Percentiles rank a stretch among this genome's conserved stretches.
Conservation (phyloP, 2,329 filamentous ascomycete species). For the Chrysoporthe puriensis region DNA sequence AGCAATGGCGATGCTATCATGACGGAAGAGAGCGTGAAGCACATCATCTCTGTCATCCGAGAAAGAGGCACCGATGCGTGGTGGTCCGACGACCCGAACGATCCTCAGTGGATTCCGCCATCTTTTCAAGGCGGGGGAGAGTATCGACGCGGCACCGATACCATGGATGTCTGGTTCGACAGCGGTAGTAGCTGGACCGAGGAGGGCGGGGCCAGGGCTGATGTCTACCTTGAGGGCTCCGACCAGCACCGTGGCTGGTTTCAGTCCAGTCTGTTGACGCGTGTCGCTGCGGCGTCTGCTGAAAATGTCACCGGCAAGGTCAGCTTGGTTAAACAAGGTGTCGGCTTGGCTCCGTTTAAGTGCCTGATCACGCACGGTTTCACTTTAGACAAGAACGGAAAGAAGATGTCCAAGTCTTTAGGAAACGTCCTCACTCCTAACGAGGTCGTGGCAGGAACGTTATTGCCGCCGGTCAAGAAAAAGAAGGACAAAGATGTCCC, state of each 20-base stretch:
- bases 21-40: slow-evolving; percentile 75
- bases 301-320: slow-evolving; percentile 36
- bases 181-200: slow-evolving; percentile 91
- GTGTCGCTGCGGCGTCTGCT: slow-evolving; percentile 66
- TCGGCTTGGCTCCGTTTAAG: slow-evolving; percentile 71
- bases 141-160: slow-evolving; percentile 82
- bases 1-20: slow-evolving; percentile 75
- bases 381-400: slow-evolving; percentile 84
- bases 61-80: slow-evolving; percentile 85
- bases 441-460: slow-evolving; percentile 82
- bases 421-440: slow-evolving; percentile 84
- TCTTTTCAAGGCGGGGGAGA: slow-evolving; percentile 57
- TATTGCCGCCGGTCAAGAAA: slow-evolving; percentile 70
- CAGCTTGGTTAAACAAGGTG: slow-evolving; percentile 39
- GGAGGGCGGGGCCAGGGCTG: slow-evolving; percentile 59
- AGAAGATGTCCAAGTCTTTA: slow-evolving; percentile 98
- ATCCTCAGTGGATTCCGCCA: slow-evolving; percentile 75
- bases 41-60: slow-evolving; percentile 80
- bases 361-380: slow-evolving; percentile 96
- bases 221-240: slow-evolving; percentile 91
- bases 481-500: slow-evolving; percentile 58
- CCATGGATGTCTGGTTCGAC: slow-evolving; percentile 99
- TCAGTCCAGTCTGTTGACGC: slow-evolving; percentile 90
- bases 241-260: slow-evolving; percentile 99
- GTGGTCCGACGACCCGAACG: slow-evolving; percentile 83